phyloP scores from a whole-genome alignment of 441 rosid genomes.

The Eruca vesicaria region DNA sequence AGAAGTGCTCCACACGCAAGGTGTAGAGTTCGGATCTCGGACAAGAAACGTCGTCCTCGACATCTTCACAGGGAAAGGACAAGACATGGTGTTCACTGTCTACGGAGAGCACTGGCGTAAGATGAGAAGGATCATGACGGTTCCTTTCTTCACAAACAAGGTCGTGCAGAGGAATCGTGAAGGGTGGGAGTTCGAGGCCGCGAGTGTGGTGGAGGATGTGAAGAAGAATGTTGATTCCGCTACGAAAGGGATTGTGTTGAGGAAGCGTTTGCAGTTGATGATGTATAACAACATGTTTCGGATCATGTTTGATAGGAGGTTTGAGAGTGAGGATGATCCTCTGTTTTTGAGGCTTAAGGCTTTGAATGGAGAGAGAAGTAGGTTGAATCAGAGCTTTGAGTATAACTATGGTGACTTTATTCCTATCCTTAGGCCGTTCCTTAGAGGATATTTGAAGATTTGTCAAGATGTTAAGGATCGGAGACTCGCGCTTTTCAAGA shows the following conservation, averaged over 20 bases:
- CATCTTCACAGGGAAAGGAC: conserved; percentile 94
- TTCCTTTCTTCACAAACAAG: conserved; percentile 91
- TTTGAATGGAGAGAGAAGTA: conserved; percentile 86
- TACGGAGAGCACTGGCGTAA: conserved; percentile 98
- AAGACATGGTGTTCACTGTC: conserved; percentile 95
- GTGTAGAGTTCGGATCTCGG: conserved; percentile 90
- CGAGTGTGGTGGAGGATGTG: conserved; percentile 73
- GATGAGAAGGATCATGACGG: conserved; percentile 97
- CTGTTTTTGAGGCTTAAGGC: conserved; percentile 66
- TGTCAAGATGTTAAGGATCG: conserved; percentile 30
- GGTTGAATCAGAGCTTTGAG: conserved; percentile 92
- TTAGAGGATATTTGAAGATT: conserved; percentile 83
- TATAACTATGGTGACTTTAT: conserved; percentile 93
- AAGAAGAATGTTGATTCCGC: conserved; percentile 70
- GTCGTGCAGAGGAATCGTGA: conserved; percentile 76
- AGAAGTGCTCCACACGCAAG: conserved; percentile 89
- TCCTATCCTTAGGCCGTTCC: conserved; percentile 84
- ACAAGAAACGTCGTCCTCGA: conserved; percentile 94
- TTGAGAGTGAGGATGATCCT: conserved; percentile 82
- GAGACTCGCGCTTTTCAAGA: conserved; percentile 37
- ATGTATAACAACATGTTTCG: conserved; percentile 95
- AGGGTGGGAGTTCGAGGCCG: conserved; percentile 89
- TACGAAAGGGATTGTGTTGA: conserved; percentile 60
- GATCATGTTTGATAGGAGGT: conserved; percentile 83
- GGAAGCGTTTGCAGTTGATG: conserved; percentile 77